These are phyloP conservation scores for Aurantiochytrium sp. DNA, from an alignment of 108 stramenopile genomes.

Conservation along the genomic window DNA sequence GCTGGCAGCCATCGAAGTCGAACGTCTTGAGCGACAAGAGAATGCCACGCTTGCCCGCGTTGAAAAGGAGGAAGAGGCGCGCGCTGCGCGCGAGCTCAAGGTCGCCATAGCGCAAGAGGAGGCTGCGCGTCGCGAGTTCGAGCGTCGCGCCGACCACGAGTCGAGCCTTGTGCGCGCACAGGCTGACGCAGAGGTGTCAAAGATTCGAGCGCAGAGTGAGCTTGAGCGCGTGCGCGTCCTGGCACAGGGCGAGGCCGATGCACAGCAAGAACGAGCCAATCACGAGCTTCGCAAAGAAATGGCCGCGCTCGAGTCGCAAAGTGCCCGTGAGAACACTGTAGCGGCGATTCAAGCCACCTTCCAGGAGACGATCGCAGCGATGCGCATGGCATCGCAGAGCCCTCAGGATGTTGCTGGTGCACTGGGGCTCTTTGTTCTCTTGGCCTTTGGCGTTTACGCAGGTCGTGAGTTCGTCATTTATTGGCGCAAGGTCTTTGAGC, in stretches of 20 bases:
- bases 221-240: conserved; percentile 71
- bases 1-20: neutral
- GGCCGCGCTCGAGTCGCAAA: conserved; percentile 68
- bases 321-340: conserved; percentile 80
- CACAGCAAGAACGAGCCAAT: conserved; percentile 86
- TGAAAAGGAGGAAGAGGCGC: neutral
- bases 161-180: neutral
- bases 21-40: neutral
- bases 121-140: neutral
- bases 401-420: conserved; percentile 81
- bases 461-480: conserved; percentile 15
- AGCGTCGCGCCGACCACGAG: neutral
- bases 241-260: conserved; percentile 88
- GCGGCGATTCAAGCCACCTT: conserved; percentile 82
- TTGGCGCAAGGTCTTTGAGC: conserved; percentile 10
- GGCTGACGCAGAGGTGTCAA: neutral
- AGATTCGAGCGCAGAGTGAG: neutral
- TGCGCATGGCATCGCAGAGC: conserved; percentile 71
- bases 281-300: conserved; percentile 88
- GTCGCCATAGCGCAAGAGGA: neutral
- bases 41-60: conserved; percentile 8
- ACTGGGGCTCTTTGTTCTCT: conserved; percentile 74
- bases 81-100: neutral
- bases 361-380: conserved; percentile 71
- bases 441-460: conserved; percentile 79